Evolutionary conservation across 2,329 filamentous ascomycete genomes (phyloP).

Genomic region (Emericellopsis cladophorae): DNA sequence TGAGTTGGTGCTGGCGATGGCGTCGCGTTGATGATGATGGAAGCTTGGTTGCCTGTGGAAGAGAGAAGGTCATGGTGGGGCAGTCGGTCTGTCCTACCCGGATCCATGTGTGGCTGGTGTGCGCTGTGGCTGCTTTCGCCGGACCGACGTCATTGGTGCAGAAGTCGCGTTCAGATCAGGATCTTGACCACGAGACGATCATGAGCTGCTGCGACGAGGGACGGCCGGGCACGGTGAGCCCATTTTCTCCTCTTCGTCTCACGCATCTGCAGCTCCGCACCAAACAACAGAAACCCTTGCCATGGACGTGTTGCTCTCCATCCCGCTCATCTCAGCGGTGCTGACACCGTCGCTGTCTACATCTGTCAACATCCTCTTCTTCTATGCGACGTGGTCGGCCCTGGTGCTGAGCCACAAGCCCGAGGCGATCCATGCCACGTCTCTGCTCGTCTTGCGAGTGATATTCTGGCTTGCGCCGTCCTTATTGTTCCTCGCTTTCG

Average conservation of each 20-base stretch:
- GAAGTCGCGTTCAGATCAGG: no score
- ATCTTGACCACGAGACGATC: no score
- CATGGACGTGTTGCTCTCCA: constrained; percentile 57
- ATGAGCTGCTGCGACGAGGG: no score
- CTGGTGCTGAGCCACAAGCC: constrained; percentile 67
- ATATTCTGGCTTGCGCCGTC: constrained; percentile 65
- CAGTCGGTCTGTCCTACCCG: no score
- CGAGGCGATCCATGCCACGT: constrained; percentile 62
- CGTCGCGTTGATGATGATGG: neutral
- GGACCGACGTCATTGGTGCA: no score
- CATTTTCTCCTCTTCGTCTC: no score
- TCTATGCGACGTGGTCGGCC: constrained; percentile 83
- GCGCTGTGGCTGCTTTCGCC: no score
- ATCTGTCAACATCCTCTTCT: constrained; percentile 74
- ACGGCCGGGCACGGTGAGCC: no score
- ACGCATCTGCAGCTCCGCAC: no score
- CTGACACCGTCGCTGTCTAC: constrained; percentile 57
- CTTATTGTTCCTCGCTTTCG: constrained; percentile 59
- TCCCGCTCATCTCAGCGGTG: constrained; percentile 60
- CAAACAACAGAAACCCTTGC: neutral
- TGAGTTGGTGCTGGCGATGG: neutral
- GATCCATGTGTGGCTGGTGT: no score
- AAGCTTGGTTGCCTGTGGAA: neutral
- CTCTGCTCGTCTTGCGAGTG: constrained; percentile 52
- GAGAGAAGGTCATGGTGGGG: no score